phyloP scores from a whole-genome alignment of 352 stramenopile species.

The Pythium folliculosum region DNA sequence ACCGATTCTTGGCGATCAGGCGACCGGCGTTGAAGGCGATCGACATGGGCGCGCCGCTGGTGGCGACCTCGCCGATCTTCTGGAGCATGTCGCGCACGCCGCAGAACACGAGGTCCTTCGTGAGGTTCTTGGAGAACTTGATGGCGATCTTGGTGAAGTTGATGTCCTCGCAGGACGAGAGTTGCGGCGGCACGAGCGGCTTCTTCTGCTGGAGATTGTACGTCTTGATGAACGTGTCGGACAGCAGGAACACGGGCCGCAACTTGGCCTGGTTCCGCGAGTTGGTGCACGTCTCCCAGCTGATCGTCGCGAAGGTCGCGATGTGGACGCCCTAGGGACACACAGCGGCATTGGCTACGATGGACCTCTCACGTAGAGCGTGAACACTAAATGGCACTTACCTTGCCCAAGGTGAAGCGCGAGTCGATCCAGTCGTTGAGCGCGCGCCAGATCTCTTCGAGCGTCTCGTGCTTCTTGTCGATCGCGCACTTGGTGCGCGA shows the following conservation, averaged over 20 bases:
- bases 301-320: conserved; percentile 75
- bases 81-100: conserved; percentile 72
- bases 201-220: conserved; percentile 62
- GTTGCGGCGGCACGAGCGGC: conserved; percentile 24
- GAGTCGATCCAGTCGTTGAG: conserved; percentile 82
- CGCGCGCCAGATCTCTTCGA: conserved; percentile 70
- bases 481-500: conserved; percentile 55
- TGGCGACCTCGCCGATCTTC: conserved; percentile 66
- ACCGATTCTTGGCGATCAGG: conserved; percentile 77
- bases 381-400: conserved; percentile 15
- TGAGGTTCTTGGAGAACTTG: conserved; percentile 76
- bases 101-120: conserved; percentile 73
- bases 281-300: conserved; percentile 62
- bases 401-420: conserved; percentile 66
- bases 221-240: conserved; percentile 67
- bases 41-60: conserved; percentile 50
- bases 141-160: conserved; percentile 86
- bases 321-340: conserved; percentile 58
- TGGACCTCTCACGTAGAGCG: background rate
- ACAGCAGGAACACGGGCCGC: conserved; percentile 60
- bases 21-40: conserved; percentile 71
- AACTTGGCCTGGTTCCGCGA: conserved; percentile 60
- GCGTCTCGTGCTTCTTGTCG: conserved; percentile 70
- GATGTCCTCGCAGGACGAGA: conserved; percentile 72
- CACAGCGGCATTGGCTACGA: background rate